Conservation (phyloP, 345 rosid genomes). For the Brassica nigra region DNA sequence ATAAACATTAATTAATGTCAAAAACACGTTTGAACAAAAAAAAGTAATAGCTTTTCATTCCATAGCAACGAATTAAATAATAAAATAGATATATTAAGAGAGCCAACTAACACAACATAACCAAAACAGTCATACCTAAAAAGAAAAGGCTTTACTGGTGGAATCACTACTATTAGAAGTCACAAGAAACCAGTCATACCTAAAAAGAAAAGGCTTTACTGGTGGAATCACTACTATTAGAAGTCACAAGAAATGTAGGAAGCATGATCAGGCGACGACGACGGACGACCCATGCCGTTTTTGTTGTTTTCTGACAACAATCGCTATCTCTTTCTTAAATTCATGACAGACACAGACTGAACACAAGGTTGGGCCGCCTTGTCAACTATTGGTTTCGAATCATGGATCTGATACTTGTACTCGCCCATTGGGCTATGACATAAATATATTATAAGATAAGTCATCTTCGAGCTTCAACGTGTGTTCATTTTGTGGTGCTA, state of each 20-base stretch:
- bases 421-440: neutral
- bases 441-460: neutral
- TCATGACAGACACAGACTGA: slow-evolving; percentile 5
- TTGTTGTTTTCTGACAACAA: slow-evolving; percentile 16
- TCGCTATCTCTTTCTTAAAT: slow-evolving; percentile 6
- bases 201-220: neutral
- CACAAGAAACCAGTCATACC: neutral
- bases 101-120: neutral
- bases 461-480: no score
- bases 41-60: slow-evolving; percentile 3
- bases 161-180: neutral
- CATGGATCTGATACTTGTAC: neutral
- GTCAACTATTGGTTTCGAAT: slow-evolving; percentile 22
- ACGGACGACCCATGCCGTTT: slow-evolving; percentile 4
- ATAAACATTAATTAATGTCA: neutral
- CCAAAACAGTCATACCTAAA: neutral
- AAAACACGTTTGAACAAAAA: neutral
- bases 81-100: neutral
- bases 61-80: neutral
- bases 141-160: neutral
- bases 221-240: neutral
- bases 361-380: slow-evolving; percentile 19
- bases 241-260: neutral
- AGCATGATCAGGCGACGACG: slow-evolving; percentile 6
- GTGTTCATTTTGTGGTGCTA: no score